Percentiles rank a stretch among this genome's conserved stretches.
Conservation (phyloP, 2,329 filamentous ascomycete genomes). For the Daldinia sp. region DNA sequence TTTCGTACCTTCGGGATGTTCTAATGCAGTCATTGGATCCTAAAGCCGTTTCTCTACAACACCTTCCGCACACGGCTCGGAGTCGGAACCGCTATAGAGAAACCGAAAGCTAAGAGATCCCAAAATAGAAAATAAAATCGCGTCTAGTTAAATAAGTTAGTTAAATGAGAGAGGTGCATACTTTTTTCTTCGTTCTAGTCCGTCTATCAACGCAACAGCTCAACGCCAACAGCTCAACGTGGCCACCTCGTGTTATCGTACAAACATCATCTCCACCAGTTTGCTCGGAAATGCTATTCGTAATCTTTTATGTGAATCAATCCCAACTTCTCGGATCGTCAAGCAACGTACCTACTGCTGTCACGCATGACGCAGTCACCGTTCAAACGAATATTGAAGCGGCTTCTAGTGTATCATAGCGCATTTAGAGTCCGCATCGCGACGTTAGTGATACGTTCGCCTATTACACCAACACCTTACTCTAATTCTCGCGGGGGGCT, state of each 20-base stretch:
- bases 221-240: constrained; percentile 16
- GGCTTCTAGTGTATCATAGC: constrained; percentile 11
- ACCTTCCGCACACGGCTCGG: constrained; percentile 14
- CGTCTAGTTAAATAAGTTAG: not conserved
- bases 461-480: constrained; percentile 14
- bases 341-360: not conserved
- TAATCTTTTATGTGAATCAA: constrained; percentile 5
- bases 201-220: not conserved
- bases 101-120: not conserved
- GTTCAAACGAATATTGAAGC: not conserved
- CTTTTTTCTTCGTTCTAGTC: constrained; percentile 22
- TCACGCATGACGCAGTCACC: constrained; percentile 3
- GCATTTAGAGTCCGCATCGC: constrained; percentile 12
- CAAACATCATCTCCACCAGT: constrained; percentile 26
- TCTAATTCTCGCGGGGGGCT: not conserved
- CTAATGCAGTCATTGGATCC: constrained; percentile 29
- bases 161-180: too few relatives aligned
- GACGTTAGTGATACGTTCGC: constrained; percentile 19
- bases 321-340: not conserved
- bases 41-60: constrained; percentile 1
- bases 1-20: constrained; percentile 31
- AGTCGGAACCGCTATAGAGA: constrained; percentile 16
- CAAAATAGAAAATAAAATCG: not conserved
- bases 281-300: constrained; percentile 11
- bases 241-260: constrained; percentile 12